A percentile compares a stretch with the other conserved stretches of the same genome.
Evolutionary conservation across 164 flowering plant genomes (phyloP).

Genomic region (Nymphaea colorata): DNA sequence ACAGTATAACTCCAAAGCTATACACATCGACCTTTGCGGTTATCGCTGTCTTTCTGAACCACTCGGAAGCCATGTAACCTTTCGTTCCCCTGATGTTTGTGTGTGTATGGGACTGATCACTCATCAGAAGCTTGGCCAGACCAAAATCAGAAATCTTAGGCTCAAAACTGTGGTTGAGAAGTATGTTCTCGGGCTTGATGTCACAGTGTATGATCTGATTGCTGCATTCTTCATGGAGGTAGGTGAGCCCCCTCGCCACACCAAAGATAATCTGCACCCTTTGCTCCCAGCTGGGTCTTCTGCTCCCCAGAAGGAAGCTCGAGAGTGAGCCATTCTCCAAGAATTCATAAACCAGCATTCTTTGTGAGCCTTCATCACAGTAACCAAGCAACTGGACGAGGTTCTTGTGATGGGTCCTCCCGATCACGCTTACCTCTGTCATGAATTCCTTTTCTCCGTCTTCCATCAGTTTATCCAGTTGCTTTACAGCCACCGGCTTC

Average conservation of each 20-base stretch:
- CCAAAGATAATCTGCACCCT: constrained; percentile 13
- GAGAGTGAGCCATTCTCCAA: constrained; percentile 15
- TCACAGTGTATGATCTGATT: constrained; percentile 17
- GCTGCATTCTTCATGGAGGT: constrained; percentile 16
- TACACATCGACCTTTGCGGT: constrained; percentile 21
- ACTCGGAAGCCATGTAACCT: constrained; percentile 20
- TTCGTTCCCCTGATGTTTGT: constrained; percentile 17
- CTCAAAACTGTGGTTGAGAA: constrained; percentile 8
- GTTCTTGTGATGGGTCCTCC: constrained; percentile 16
- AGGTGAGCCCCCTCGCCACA: constrained; percentile 13
- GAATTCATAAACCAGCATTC: constrained; percentile 17
- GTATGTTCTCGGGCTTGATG: constrained; percentile 18
- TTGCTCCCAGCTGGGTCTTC: constrained; percentile 11
- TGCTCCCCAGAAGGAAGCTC: constrained; percentile 9
- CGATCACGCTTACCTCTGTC: constrained; percentile 12
- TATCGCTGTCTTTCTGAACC: constrained; percentile 15
- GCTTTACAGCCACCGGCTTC: constrained; percentile 11
- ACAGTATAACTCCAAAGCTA: constrained; percentile 16
- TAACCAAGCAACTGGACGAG: constrained; percentile 15
- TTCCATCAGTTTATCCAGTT: constrained; percentile 4
- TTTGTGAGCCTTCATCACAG: constrained; percentile 13
- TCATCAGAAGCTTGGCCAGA: constrained; percentile 15
- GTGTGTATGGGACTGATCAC: constrained; percentile 9
- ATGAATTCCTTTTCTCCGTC: constrained; percentile 10
- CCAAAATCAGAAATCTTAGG: constrained; percentile 20